A percentile compares a stretch with the other conserved stretches of the same genome.
These are phyloP conservation scores for Hyphodiscus sp. DNA, from an alignment of 2,329 filamentous ascomycete genomes.

Conservation along the genomic window DNA sequence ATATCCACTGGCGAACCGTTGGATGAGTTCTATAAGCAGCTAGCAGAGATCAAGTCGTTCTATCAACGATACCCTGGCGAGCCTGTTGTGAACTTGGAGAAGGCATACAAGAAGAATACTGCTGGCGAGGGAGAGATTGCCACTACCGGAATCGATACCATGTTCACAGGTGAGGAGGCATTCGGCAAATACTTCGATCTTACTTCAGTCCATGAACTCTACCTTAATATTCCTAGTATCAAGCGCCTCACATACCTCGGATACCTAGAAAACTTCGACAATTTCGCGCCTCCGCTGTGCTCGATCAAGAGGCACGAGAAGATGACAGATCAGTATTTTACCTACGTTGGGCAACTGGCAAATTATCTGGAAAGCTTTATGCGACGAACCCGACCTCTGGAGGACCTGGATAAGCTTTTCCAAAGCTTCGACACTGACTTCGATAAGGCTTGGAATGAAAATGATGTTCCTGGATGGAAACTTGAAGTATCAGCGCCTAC, in stretches of 20 bases:
- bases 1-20: slow-evolving; percentile 83
- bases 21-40: slow-evolving; percentile 83
- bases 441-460: slow-evolving; percentile 71
- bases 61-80: slow-evolving; percentile 91
- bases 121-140: slow-evolving; percentile 58
- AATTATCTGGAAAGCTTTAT: slow-evolving; percentile 86
- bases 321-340: slow-evolving; percentile 86
- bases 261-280: slow-evolving; percentile 87
- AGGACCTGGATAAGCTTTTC: slow-evolving; percentile 77
- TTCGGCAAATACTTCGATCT: slow-evolving; percentile 92
- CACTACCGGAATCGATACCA: slow-evolving; percentile 69
- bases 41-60: slow-evolving; percentile 75
- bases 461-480: slow-evolving; percentile 75
- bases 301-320: slow-evolving; percentile 77
- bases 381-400: slow-evolving; percentile 74
- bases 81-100: slow-evolving; percentile 89
- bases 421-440: slow-evolving; percentile 76
- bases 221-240: slow-evolving; percentile 79
- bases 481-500: slow-evolving; percentile 37
- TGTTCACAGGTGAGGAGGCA: slow-evolving; percentile 94
- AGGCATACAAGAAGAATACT: slow-evolving; percentile 71
- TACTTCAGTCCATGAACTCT: slow-evolving; percentile 76
- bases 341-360: slow-evolving; percentile 74
- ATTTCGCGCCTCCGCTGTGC: slow-evolving; percentile 67
- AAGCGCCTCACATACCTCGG: slow-evolving; percentile 86